A percentile compares a stretch with the other conserved stretches of the same genome.
Evolutionary conservation across 2,329 filamentous ascomycete genomes (phyloP).

Genomic region (Alternaria alternata): DNA sequence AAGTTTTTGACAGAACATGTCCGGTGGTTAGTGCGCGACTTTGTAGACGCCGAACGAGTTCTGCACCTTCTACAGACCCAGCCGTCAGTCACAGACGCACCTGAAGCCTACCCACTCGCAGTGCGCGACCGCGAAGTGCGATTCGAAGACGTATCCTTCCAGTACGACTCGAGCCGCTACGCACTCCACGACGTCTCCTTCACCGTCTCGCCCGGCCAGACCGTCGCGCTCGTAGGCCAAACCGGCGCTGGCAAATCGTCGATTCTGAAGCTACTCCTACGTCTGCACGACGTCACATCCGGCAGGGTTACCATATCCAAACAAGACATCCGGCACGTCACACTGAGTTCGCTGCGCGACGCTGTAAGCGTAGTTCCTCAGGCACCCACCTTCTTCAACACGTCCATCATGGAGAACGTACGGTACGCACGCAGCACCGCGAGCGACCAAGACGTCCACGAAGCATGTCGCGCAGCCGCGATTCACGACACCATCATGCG

Average conservation of each 20-base stretch:
- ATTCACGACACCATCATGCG: constrained; percentile 70
- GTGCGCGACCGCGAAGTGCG: constrained; percentile 59
- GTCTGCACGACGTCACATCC: constrained; percentile 66
- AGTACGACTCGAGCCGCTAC: constrained; percentile 62
- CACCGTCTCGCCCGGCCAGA: constrained; percentile 60
- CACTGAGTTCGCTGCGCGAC: constrained; percentile 64
- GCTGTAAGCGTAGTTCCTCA: constrained; percentile 71
- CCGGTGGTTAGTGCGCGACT: constrained; percentile 48
- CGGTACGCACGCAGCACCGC: constrained; percentile 69
- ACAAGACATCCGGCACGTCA: constrained; percentile 67
- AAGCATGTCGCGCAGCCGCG: constrained; percentile 67
- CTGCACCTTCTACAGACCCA: constrained; percentile 67
- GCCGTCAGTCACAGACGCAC: constrained; percentile 60
- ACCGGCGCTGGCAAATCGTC: constrained; percentile 71
- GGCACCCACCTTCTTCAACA: constrained; percentile 70
- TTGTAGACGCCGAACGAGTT: constrained; percentile 72
- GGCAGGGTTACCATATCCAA: constrained; percentile 66
- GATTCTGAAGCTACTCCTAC: constrained; percentile 66
- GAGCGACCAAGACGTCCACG: constrained; percentile 66
- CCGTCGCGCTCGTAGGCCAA: constrained; percentile 68
- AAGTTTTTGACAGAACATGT: no score
- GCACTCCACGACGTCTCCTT: constrained; percentile 62
- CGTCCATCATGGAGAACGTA: constrained; percentile 71
- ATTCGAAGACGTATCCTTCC: constrained; percentile 64
- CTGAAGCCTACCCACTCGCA: constrained; percentile 50